phyloP scores from a whole-genome alignment of 768 basidiomycete genomes.

The Collybiopsis luxurians region DNA sequence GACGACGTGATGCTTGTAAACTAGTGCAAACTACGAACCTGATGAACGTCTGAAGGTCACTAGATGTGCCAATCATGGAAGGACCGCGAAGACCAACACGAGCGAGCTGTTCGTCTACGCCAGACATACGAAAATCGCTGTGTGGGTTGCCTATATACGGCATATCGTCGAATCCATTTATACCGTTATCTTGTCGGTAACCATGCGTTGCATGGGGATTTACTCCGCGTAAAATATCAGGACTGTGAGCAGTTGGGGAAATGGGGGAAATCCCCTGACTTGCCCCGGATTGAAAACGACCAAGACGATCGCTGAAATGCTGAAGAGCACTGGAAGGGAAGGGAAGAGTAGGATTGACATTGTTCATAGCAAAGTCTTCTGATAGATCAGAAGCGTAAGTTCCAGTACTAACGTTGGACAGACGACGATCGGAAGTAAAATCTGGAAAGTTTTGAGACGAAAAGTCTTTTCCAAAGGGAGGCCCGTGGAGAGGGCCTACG shows the following conservation, averaged over 20 bases:
- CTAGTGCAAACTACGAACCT: slow-evolving; percentile 43
- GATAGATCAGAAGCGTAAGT: slow-evolving; percentile 57
- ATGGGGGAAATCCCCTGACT: slow-evolving; percentile 40
- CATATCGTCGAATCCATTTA: slow-evolving; percentile 57
- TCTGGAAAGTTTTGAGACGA: slow-evolving; percentile 56
- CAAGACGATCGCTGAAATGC: slow-evolving; percentile 56
- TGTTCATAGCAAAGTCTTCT: slow-evolving; percentile 59
- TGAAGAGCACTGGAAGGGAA: slow-evolving; percentile 51
- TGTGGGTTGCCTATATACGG: slow-evolving; percentile 54
- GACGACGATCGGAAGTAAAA: slow-evolving; percentile 55
- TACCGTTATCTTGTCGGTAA: slow-evolving; percentile 50
- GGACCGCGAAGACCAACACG: slow-evolving; percentile 62
- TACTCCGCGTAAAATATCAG: slow-evolving; percentile 65
- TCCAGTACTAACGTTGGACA: slow-evolving; percentile 32
- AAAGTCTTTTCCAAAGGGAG: slow-evolving; percentile 58
- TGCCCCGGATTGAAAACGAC: slow-evolving; percentile 47
- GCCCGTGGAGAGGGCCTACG: slow-evolving; percentile 53
- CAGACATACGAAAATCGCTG: slow-evolving; percentile 59
- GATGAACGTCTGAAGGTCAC: slow-evolving; percentile 79
- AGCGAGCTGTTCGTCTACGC: slow-evolving; percentile 59
- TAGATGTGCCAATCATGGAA: slow-evolving; percentile 57
- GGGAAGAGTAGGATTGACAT: slow-evolving; percentile 42
- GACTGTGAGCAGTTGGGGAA: slow-evolving; percentile 45
- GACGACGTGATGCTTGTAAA: slow-evolving; percentile 1
- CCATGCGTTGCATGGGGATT: slow-evolving; percentile 69